Conservation (phyloP, 2,329 filamentous ascomycete genomes). For the Alternaria hordeiaustralica region DNA sequence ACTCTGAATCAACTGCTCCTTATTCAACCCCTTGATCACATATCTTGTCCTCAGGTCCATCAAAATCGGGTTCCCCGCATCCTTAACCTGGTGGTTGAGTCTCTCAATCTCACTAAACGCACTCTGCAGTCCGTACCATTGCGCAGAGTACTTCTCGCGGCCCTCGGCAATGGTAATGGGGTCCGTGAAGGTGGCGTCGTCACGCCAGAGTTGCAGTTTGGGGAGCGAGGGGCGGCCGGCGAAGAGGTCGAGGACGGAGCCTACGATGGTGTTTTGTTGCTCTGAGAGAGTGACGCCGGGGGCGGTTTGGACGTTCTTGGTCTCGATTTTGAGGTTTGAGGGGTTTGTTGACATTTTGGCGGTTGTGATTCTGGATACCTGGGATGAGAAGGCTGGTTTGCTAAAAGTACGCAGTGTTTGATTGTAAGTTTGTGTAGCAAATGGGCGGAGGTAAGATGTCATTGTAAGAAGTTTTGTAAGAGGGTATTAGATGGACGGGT, state of each 20-base stretch:
- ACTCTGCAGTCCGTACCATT: slow-evolving; percentile 66
- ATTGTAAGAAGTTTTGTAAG: slow-evolving; percentile 6
- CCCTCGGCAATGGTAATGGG: slow-evolving; percentile 65
- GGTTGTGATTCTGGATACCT: slow-evolving; percentile 16
- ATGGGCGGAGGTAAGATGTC: slow-evolving; percentile 21
- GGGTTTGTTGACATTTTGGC: slow-evolving; percentile 41
- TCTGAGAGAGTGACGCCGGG: slow-evolving; percentile 59
- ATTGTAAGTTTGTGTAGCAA: slow-evolving; percentile 20
- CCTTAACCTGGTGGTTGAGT: slow-evolving; percentile 60
- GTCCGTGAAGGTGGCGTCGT: slow-evolving; percentile 64
- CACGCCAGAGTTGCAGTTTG: slow-evolving; percentile 66
- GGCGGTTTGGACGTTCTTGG: slow-evolving; percentile 60
- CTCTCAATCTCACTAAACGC: slow-evolving; percentile 66
- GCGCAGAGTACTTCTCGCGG: slow-evolving; percentile 59
- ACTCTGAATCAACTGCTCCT: slow-evolving; percentile 59
- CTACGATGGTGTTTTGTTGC: slow-evolving; percentile 62
- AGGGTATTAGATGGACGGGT: not conserved
- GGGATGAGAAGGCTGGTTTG: slow-evolving; percentile 23
- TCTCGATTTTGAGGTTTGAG: slow-evolving; percentile 56
- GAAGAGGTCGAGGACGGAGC: slow-evolving; percentile 68
- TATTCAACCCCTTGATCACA: slow-evolving; percentile 60
- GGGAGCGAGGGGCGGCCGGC: slow-evolving; percentile 64
- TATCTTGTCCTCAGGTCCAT: slow-evolving; percentile 62
- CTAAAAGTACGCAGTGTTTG: slow-evolving; percentile 20
- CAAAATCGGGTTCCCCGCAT: slow-evolving; percentile 65